Conservation (phyloP, 805 yeast genomes). For the Wickerhamiella brachini region DNA sequence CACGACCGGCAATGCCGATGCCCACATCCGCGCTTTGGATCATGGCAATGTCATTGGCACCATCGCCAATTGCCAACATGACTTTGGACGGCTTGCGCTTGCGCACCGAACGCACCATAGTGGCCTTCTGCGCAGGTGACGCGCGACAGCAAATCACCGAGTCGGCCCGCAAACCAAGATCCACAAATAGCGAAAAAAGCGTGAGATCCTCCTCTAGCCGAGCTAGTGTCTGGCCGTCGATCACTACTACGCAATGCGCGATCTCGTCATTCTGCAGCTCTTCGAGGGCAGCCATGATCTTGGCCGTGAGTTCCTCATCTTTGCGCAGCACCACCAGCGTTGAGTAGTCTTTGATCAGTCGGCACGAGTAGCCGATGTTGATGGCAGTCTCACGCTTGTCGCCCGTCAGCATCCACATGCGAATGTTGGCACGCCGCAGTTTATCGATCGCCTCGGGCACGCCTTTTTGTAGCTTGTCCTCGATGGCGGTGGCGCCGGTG, state of each 20-base stretch:
- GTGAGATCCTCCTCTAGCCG: conserved; percentile 62
- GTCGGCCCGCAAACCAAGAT: conserved; percentile 74
- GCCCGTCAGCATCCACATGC: conserved; percentile 97
- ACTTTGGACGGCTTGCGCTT: conserved; percentile 53
- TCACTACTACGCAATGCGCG: conserved; percentile 89
- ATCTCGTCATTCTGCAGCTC: conserved; percentile 60
- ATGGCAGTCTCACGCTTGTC: conserved; percentile 97
- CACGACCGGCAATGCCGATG: conserved; percentile 92
- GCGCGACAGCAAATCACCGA: conserved; percentile 94
- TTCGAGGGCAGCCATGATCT: conserved; percentile 60
- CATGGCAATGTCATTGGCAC: conserved; percentile 99
- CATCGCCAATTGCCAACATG: conserved; percentile 94
- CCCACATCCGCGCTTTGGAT: conserved; percentile 98
- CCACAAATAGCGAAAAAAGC: conserved; percentile 61
- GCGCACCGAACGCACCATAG: conserved; percentile 73
- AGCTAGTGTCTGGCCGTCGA: conserved; percentile 82
- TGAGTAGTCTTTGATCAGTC: conserved; percentile 82
- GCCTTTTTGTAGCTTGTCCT: conserved; percentile 93
- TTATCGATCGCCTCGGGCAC: conserved; percentile 91
- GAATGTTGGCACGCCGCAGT: conserved; percentile 82
- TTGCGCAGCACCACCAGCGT: conserved; percentile 60
- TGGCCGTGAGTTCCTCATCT: conserved; percentile 42
- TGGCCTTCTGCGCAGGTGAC: conserved; percentile 91
- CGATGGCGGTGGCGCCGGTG: conserved; percentile 92
- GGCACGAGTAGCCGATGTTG: conserved; percentile 90